Evolutionary conservation across 1,139 yeast genomes (phyloP), one percentile per base, ranked within the genome.

Genomic region (Zygosaccharomyces pseudobailii): DNA sequence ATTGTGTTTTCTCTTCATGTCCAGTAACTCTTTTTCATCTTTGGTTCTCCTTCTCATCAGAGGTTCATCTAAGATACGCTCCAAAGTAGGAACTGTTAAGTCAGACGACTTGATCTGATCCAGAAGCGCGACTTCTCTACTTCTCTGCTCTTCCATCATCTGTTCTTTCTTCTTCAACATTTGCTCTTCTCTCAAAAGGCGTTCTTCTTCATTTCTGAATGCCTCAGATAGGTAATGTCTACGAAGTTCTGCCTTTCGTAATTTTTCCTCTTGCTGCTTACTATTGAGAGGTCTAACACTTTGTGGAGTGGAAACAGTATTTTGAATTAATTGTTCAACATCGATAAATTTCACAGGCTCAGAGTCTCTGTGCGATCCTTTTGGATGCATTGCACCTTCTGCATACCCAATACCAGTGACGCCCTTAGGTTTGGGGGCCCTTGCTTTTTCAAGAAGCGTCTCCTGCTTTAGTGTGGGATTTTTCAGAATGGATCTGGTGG

Each of bases 31-130:
- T 37, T 66, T 63, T 64, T 88, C 94, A 59, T 81, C 89, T 31
- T 71, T 72, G 0, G 95, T 84, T 66, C 96, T 76, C 45, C 71
- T 77, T 62, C 84, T 76, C 73, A 89, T 78, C 52, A 88, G 70
- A 17, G 90, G 86, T 3, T 87, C 87, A 33, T 77, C 65, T 54
- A 85, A 71, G 55, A 84, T 74, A 36, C 79, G 74, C 58, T 85
- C 90, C 53, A 89, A 73, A 2, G 96, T 86, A 40, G 96, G 96
- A 45, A 87, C 73, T 1, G 96, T 86, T 58, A 84, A 75, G 57
- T 63, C 66, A 27, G 67, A 63, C 5, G 63, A 52, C 36, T 55
- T 61, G 8, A 47, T 41, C 39, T 57, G 45, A 36, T 56, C 52
- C 30, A 56, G 20, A 34, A 56, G 56, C 43, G 61, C 57, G 22